Percentiles rank a stretch among this genome's conserved stretches.
Evolutionary conservation across 805 yeast genomes (phyloP).

Genomic region (Jamesozyma jinghongensis): DNA sequence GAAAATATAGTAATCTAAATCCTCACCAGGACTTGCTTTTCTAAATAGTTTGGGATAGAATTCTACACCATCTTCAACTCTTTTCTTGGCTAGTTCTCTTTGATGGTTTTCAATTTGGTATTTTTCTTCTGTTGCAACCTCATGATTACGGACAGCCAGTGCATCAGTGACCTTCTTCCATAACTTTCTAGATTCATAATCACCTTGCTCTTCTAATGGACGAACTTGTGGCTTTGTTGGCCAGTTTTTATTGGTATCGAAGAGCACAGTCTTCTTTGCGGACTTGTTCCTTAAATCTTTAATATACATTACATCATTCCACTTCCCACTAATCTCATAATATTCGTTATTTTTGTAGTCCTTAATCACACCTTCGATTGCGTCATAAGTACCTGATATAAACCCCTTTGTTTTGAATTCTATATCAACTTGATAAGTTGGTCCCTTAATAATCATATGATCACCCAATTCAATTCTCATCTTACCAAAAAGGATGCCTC

Average conservation of each 20-base stretch:
- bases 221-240: conserved; percentile 62
- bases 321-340: conserved; percentile 74
- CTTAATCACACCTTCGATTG: conserved; percentile 67
- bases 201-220: conserved; percentile 71
- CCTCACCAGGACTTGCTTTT: conserved; percentile 35
- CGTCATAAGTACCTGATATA: conserved; percentile 85
- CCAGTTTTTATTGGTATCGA: conserved; percentile 49
- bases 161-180: conserved; percentile 83
- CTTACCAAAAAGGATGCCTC: conserved; percentile 87
- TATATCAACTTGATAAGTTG: conserved; percentile 58
- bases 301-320: conserved; percentile 81
- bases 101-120: conserved; percentile 81
- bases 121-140: conserved; percentile 80
- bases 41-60: conserved; percentile 75
- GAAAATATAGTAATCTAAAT: conserved; percentile 57
- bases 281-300: conserved; percentile 37
- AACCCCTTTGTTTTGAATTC: conserved; percentile 95
- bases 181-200: conserved; percentile 67
- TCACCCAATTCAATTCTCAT: conserved; percentile 90
- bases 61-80: conserved; percentile 69
- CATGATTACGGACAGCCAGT: conserved; percentile 69
- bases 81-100: conserved; percentile 59
- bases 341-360: conserved; percentile 44
- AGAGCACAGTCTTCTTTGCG: conserved; percentile 41
- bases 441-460: conserved; percentile 68